Evolutionary conservation across 1,284 basidiomycete genomes (phyloP).

Genomic region (Leccinum proximum): DNA sequence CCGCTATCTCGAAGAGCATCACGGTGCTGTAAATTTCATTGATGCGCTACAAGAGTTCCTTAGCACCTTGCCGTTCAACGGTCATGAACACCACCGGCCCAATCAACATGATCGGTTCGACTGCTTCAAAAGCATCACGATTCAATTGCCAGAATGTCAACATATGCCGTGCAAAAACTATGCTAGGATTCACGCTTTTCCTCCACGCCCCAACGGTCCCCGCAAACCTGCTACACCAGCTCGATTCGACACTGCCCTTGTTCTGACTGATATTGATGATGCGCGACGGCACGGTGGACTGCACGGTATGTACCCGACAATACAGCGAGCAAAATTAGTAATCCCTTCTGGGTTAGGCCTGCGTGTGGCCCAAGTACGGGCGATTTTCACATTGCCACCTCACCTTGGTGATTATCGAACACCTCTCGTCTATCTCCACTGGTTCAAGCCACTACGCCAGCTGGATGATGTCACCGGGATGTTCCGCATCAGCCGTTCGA

Average conservation of each 20-base stretch:
- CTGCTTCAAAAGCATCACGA: neutral
- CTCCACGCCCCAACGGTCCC: neutral
- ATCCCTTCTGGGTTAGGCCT: conserved; percentile 1
- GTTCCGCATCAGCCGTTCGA: conserved; percentile 3
- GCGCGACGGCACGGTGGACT: neutral
- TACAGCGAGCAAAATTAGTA: no score
- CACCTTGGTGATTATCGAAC: conserved; percentile 1
- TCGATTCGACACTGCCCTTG: conserved; percentile 1
- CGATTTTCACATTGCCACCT: conserved; percentile 13
- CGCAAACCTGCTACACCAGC: neutral
- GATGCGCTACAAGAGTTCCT: no score
- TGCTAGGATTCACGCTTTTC: neutral
- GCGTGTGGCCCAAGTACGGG: conserved; percentile 6
- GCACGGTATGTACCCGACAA: neutral
- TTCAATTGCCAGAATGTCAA: neutral
- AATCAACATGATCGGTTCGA: conserved; percentile 2
- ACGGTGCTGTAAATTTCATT: no score
- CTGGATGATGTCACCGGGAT: conserved; percentile 1
- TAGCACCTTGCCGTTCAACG: no score
- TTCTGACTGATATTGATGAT: neutral
- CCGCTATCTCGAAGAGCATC: no score
- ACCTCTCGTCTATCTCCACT: conserved; percentile 8
- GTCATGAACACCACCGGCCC: neutral
- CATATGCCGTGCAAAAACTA: neutral
- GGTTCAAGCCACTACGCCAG: conserved; percentile 8